Evolutionary conservation across 1,284 basidiomycete genomes (phyloP), one percentile per base, ranked within the genome.

Genomic region (Ustanciosporium gigantosporum): DNA sequence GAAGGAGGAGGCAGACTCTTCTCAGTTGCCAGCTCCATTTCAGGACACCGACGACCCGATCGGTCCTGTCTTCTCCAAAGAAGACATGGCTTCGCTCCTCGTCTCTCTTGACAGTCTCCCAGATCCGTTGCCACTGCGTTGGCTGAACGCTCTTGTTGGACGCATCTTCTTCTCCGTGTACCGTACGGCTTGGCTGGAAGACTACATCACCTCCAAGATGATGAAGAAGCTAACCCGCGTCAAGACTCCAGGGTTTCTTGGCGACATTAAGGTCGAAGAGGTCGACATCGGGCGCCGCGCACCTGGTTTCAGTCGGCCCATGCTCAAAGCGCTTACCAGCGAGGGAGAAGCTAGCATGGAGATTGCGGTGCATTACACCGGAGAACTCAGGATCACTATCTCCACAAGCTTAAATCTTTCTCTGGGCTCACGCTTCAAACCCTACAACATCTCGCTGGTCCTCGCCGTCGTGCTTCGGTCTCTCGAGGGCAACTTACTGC

Each of bases 181-280:
- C 78, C 86, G 86, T 53, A 95, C 92, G 0, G 83, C 87, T 36
- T 81, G 81, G 34, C 81, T 95, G 46, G 91, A 95, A 73, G 81
- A 82, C 45, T 88, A 87, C 76, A 91, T 98, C 78, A 89, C 92
- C 58, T 83, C 84, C 31, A 86, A 89, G 42, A 83, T 97, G 56
- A 94, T 93, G 86, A 91, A 90, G 81, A 97, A 97, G 76, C 81
- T 98, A 17, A 85, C 87, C 25, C 91, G 90, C 76, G 87, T 97
- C 71, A 90, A 91, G 73, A 87, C 88, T 5, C 92, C 93, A 0
- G 81, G 84, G 3, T 91, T 94, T 78, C 84, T 98, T 23, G 85
- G 87, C 6, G 89, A 93, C 49, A 83, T 98, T 52, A 83, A 86
- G 31, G 89, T 97, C 21, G 87, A 86, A 20, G 89, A 94, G 65